Evolutionary conservation across 2,329 filamentous ascomycete genomes (phyloP).

Genomic region (Curvularia sp.): DNA sequence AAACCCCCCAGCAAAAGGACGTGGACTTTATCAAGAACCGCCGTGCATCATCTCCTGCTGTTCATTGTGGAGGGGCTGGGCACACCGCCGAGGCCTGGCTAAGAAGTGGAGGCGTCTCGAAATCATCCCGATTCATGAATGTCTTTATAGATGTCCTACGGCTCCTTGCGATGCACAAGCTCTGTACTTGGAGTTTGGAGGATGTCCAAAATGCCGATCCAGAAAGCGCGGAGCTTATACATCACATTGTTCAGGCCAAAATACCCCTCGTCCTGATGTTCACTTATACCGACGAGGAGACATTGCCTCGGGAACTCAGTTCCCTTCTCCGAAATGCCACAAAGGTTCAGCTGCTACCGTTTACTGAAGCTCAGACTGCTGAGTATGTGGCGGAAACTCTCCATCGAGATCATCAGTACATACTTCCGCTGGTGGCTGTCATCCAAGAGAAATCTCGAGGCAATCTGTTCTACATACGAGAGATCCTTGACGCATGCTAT

Average conservation of each 20-base stretch:
- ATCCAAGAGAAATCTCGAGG: slow-evolving; percentile 88
- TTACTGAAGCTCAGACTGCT: slow-evolving; percentile 80
- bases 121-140: slow-evolving; percentile 78
- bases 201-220: slow-evolving; percentile 90
- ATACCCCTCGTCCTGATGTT: slow-evolving; percentile 75
- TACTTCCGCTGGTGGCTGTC: slow-evolving; percentile 79
- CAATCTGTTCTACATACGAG: slow-evolving; percentile 89
- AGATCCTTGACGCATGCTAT: slow-evolving; percentile 88
- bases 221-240: slow-evolving; percentile 83
- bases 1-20: slow-evolving; percentile 38
- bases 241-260: slow-evolving; percentile 77
- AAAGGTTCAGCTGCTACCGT: slow-evolving; percentile 73
- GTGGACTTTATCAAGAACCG: slow-evolving; percentile 26
- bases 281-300: slow-evolving; percentile 61
- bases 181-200: slow-evolving; percentile 88
- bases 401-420: slow-evolving; percentile 72
- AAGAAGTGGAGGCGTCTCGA: slow-evolving; percentile 54
- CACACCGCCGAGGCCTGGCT: slow-evolving; percentile 57
- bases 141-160: slow-evolving; percentile 86
- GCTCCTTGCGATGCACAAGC: slow-evolving; percentile 80
- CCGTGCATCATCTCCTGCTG: slow-evolving; percentile 44
- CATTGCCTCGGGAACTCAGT: slow-evolving; percentile 48
- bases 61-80: slow-evolving; percentile 48
- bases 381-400: slow-evolving; percentile 84
- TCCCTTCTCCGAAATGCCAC: slow-evolving; percentile 58